phyloP scores from a whole-genome alignment of 768 basidiomycete genomes.

The Suillus weaverae region DNA sequence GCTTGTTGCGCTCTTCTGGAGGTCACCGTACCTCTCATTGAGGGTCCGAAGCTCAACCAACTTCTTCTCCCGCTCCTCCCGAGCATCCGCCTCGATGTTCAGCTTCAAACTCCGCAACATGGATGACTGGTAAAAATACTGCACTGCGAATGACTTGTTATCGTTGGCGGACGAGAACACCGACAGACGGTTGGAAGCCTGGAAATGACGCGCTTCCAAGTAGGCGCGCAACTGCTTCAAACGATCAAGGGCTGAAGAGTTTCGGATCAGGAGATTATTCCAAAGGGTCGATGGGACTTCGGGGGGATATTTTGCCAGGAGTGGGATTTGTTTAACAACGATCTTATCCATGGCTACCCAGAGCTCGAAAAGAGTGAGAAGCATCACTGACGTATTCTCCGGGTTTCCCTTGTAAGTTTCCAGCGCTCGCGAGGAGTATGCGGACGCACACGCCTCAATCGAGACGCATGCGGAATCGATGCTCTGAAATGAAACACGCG shows the following conservation, averaged over 20 bases:
- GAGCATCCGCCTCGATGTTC: conserved; percentile 33
- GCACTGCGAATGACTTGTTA: conserved; percentile 31
- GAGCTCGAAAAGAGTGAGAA: conserved; percentile 39
- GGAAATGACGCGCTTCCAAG: conserved; percentile 30
- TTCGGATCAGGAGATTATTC: conserved; percentile 30
- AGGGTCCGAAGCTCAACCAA: background rate
- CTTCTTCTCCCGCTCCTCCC: conserved; percentile 23
- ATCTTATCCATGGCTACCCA: conserved; percentile 38
- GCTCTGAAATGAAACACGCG: conserved; percentile 7
- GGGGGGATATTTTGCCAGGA: conserved; percentile 34
- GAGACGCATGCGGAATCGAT: conserved; percentile 16
- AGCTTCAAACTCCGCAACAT: conserved; percentile 26
- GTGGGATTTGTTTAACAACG: conserved; percentile 20
- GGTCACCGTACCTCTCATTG: conserved; percentile 17
- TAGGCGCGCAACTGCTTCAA: conserved; percentile 31
- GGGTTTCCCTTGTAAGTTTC: conserved; percentile 33
- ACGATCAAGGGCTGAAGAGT: conserved; percentile 27
- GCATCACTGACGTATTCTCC: conserved; percentile 42
- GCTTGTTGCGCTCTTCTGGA: background rate
- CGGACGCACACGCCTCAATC: conserved; percentile 23
- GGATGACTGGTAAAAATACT: conserved; percentile 32
- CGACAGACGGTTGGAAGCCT: conserved; percentile 22
- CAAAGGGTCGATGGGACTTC: conserved; percentile 31
- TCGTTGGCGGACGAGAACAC: conserved; percentile 32
- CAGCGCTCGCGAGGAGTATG: conserved; percentile 30